These are phyloP conservation scores for Spergularia bocconei DNA, from an alignment of 148 eudicot genomes.

Conservation along the genomic window DNA sequence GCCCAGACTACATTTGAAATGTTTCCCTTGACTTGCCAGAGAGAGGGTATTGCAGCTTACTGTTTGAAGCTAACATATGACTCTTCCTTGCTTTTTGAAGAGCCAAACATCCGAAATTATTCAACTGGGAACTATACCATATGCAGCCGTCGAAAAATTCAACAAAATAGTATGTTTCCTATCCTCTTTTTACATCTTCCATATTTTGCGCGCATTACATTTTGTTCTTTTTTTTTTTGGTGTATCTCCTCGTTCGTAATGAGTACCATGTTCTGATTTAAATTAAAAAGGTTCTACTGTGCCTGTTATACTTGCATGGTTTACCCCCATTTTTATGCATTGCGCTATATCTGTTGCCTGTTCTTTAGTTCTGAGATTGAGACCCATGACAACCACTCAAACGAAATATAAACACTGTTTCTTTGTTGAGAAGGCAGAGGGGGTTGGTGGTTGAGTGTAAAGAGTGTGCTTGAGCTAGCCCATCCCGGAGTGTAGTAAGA, in stretches of 20 bases:
- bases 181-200: background rate
- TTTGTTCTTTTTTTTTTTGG: background rate
- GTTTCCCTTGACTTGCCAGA: too few species aligned
- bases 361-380: background rate
- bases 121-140: slow-evolving; percentile 84
- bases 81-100: slow-evolving; percentile 37
- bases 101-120: slow-evolving; percentile 79
- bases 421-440: background rate
- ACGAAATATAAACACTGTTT: background rate
- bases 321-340: background rate
- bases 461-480: too few species aligned
- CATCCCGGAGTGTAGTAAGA: too few species aligned
- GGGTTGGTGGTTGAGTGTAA: background rate
- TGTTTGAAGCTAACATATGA: background rate
- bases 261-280: background rate
- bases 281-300: background rate
- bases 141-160: slow-evolving; percentile 87
- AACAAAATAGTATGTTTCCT: slow-evolving; percentile 64
- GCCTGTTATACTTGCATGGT: background rate
- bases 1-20: background rate
- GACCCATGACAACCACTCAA: background rate
- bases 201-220: background rate
- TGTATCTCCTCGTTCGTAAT: background rate
- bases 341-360: background rate
- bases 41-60: background rate